Percentiles rank a stretch among this genome's conserved stretches.
phyloP scores from a whole-genome alignment of 2,329 filamentous ascomycete genomes.

The Nigrospora osmanthi region DNA sequence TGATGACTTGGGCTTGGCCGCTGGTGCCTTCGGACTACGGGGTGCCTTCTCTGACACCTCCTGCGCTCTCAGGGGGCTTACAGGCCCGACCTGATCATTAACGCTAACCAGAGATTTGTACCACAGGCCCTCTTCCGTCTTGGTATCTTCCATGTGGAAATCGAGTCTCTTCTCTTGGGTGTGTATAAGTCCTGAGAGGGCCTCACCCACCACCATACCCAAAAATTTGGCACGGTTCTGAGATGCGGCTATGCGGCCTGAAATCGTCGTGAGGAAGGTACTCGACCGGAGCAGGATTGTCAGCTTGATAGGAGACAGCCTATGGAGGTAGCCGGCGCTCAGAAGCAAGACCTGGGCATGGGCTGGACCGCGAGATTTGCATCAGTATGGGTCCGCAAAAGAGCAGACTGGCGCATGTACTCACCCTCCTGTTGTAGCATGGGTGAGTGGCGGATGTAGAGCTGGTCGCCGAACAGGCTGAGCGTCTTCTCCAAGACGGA shows the following conservation, averaged over 20 bases:
- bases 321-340: slow-evolving; percentile 66
- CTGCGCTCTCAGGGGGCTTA: slow-evolving; percentile 37
- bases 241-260: slow-evolving; percentile 74
- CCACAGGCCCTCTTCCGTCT: slow-evolving; percentile 64
- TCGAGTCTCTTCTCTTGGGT: slow-evolving; percentile 67
- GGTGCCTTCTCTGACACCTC: slow-evolving; percentile 12
- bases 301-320: slow-evolving; percentile 57
- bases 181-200: slow-evolving; percentile 54
- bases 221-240: slow-evolving; percentile 71
- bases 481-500: slow-evolving; percentile 61
- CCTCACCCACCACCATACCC: slow-evolving; percentile 81
- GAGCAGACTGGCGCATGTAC: slow-evolving; percentile 7
- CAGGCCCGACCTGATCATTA: slow-evolving; percentile 54
- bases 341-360: slow-evolving; percentile 75
- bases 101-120: slow-evolving; percentile 60
- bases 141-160: slow-evolving; percentile 76
- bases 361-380: slow-evolving; percentile 34
- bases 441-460: slow-evolving; percentile 81
- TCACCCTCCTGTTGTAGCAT: slow-evolving; percentile 83
- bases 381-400: too few relatives aligned
- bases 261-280: slow-evolving; percentile 69
- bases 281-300: slow-evolving; percentile 63
- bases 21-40: background rate
- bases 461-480: slow-evolving; percentile 70
- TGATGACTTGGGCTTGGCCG: slow-evolving; percentile 17